Base-by-base conservation (phyloP, 2,329 filamentous ascomycete species). In the Cryphonectria parasitica region DNA sequence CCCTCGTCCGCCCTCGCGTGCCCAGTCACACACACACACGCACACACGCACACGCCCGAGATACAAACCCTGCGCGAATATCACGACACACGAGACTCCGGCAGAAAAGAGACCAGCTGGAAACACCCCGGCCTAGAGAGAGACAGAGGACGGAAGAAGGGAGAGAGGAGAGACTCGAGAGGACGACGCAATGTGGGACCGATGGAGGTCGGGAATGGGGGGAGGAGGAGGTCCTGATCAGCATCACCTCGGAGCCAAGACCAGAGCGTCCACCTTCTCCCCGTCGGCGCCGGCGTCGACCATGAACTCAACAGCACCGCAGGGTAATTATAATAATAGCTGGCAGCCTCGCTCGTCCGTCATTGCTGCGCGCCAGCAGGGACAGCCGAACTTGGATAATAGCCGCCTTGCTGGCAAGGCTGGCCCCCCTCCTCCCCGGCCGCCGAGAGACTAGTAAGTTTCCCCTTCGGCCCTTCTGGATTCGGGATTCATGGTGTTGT, bases 341-440 rank as follows among this genome's bases (percentile, higher is more conserved):
- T 70, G 70, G 70, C 70, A 70, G 45, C 70, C 67, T 36, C 64
- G 70, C 19, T 70, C 70, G 19, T 67, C 67, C 3, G 68, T 54
- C 17, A 65, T 72, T 34, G 70, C 64, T 25, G 67, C 69, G 56
- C 65, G 65, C 11, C 68, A 70, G 45, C 68, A 70, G 45, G 65
- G 39, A 1, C 71, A 65, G n/a, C 36, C 67, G 36, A 22, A 52
- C n/a, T 31, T 56, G 2, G 52, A 49, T 8, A 39, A 62, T 31
- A 60, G 25, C 62, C 49, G 43, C 66, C 61, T 28, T 64, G 70
- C 56, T 61, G 56, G 65, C 56, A 64, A 66, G 64, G 64, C 64
- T 34, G 71, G 71, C 7, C 54, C 62, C 36, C 71, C 66, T 22
- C 66, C 71, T 39, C 31, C 71, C n/a, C 52, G 63, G 43, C 66